Evolutionary conservation across 768 basidiomycete genomes (phyloP), one percentile per base, ranked within the genome.

Genomic region (Boletus bicolor): DNA sequence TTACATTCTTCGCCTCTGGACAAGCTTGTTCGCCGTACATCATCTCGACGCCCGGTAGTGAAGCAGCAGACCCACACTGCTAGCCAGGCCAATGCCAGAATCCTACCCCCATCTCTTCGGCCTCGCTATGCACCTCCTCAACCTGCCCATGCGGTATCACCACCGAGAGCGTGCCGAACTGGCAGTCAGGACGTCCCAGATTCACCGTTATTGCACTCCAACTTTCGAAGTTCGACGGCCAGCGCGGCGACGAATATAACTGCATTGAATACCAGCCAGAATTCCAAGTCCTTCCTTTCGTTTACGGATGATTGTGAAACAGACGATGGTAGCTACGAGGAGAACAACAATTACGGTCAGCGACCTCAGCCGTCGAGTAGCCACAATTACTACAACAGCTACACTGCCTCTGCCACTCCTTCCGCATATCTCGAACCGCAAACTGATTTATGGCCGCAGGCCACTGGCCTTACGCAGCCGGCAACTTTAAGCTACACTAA

Each of bases 1-100:
- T 62, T 73, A 49, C 64, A 69, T 55, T 70, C 77, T 21, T 88
- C 87, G 2, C 86, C 86, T 7, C 75, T 87, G 39, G 79, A 83
- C 39, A 73, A 78, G 3, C 78, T 88, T 46, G 81, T 80, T 52
- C 77, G 80, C 54, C 73, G 74, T 52, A 77, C 83, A 8, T 85
- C 86, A 26, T 74, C 74, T 60, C 77, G 70, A 64, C 76, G 74
- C 60, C 55, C 54, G 37, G 58, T 30, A 34, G n/a, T 44, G 41
- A 59, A 48, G 44, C 59, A 53, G 10, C 57, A 45, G 15, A 49
- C 42, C 30, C 36, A 56, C 35, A 15, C 35, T 21, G 32, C 5
- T 3, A 49, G n/a, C 44, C 56, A 54, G 36, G 39, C 36, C 43
- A 21, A 41, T 17, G 43, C 53, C 42, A 44, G 19, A 45, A 19